A percentile compares a stretch with the other conserved stretches of the same genome.
These are phyloP conservation scores for Papiliotrema flavescens DNA, from an alignment of 1,284 basidiomycete species.

Conservation along the genomic window DNA sequence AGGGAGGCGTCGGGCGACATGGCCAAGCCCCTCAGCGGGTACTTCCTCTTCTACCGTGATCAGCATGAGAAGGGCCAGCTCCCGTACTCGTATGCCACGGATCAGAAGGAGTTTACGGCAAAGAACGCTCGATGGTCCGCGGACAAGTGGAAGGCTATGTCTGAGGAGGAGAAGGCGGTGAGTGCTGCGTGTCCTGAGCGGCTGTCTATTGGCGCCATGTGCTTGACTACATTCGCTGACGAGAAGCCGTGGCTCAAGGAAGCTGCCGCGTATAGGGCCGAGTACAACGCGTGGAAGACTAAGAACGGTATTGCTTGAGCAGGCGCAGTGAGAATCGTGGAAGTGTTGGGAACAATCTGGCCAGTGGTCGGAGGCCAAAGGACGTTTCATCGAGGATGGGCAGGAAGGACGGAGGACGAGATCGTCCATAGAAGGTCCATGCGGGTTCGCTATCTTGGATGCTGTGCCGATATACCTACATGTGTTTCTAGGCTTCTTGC, in stretches of 20 bases:
- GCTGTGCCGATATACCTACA: too few species aligned
- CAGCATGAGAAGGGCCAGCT: conserved; percentile 8
- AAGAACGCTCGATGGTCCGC: conserved; percentile 22
- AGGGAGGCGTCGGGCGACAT: conserved; percentile 24
- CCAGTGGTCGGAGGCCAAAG: too few species aligned
- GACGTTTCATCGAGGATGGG: too few species aligned
- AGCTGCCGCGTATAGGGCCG: conserved; percentile 15
- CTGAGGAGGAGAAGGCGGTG: conserved; percentile 32
- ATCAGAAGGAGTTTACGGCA: not conserved
- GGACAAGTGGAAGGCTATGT: conserved; percentile 28
- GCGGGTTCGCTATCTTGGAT: too few species aligned
- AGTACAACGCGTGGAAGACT: conserved; percentile 18
- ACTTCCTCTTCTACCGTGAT: conserved; percentile 27
- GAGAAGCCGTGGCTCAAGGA: conserved; percentile 17
- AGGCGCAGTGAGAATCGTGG: too few species aligned
- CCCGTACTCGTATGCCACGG: not conserved
- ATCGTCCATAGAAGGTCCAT: too few species aligned
- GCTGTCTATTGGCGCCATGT: not conserved
- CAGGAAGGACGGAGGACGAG: too few species aligned
- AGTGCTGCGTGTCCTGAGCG: conserved; percentile 6
- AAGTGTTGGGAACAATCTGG: too few species aligned
- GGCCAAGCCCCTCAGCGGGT: conserved; percentile 26
- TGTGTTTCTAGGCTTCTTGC: too few species aligned
- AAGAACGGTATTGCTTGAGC: too few species aligned
- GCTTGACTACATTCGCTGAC: not conserved